These are phyloP conservation scores for Lachnellula cervina DNA, from an alignment of 2,329 filamentous ascomycete species.

Conservation along the genomic window DNA sequence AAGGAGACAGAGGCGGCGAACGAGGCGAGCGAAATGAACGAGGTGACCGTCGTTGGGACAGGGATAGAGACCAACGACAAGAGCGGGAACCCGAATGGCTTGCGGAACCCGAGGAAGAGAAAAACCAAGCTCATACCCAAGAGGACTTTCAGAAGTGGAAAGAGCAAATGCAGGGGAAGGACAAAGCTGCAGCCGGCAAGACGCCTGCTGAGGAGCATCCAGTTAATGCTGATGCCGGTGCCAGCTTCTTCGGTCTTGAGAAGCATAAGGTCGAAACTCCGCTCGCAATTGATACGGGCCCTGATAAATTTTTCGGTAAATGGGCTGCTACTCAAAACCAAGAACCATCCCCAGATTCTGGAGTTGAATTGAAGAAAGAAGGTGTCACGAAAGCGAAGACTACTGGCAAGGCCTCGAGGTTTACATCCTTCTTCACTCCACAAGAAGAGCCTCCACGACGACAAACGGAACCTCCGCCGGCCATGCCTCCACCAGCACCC, in stretches of 20 bases:
- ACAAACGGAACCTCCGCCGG: slow-evolving; percentile 45
- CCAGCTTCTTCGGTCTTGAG: slow-evolving; percentile 35
- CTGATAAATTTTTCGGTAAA: slow-evolving; percentile 73
- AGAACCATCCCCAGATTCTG: slow-evolving; percentile 38
- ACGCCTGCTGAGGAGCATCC: slow-evolving; percentile 34
- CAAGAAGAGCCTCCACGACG: slow-evolving; percentile 47
- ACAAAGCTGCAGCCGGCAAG: slow-evolving; percentile 22
- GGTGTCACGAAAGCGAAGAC: slow-evolving; percentile 50
- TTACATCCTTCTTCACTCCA: slow-evolving; percentile 72
- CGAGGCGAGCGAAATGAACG: slow-evolving; percentile 14
- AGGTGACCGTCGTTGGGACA: slow-evolving; percentile 33
- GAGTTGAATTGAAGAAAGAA: slow-evolving; percentile 39
- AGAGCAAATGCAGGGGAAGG: slow-evolving; percentile 60
- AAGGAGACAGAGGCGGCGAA: slow-evolving; percentile 7
- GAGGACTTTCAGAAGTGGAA: slow-evolving; percentile 96
- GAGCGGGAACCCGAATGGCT: slow-evolving; percentile 92
- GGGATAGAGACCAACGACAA: slow-evolving; percentile 54
- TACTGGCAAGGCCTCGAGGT: slow-evolving; percentile 68
- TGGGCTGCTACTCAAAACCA: slow-evolving; percentile 45
- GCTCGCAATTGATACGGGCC: slow-evolving; percentile 56
- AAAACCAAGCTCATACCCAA: slow-evolving; percentile 68
- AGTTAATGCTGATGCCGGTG: slow-evolving; percentile 34
- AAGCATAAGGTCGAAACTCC: slow-evolving; percentile 52
- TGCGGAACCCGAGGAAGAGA: slow-evolving; percentile 67
- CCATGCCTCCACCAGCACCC: slow-evolving; percentile 30